A percentile compares a stretch with the other conserved stretches of the same genome.
phyloP scores from a whole-genome alignment of 805 yeast species.

The Wickerhamomyces xylosicus region DNA sequence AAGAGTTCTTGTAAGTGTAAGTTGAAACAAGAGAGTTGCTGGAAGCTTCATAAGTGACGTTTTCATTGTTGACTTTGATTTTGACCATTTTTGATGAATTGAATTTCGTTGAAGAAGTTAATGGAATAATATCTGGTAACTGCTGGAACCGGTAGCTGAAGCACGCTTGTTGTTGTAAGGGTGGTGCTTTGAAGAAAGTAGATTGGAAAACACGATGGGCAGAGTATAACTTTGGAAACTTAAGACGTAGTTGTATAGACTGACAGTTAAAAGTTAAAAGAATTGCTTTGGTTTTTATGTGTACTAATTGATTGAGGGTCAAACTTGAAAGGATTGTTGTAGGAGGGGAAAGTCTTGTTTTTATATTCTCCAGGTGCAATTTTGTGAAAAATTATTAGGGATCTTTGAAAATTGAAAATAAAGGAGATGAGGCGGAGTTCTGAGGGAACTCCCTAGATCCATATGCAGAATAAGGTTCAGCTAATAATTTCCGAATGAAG shows the following conservation, averaged over 20 bases:
- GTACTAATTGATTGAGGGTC: too few relatives aligned
- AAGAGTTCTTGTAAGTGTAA: slow-evolving; percentile 60
- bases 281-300: too few relatives aligned
- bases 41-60: slow-evolving; percentile 34
- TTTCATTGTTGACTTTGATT: slow-evolving; percentile 42
- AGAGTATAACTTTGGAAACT: slow-evolving; percentile 2
- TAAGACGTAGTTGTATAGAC: not conserved
- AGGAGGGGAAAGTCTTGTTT: too few relatives aligned
- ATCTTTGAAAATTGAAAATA: too few relatives aligned
- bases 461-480: too few relatives aligned
- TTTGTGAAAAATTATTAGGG: too few relatives aligned
- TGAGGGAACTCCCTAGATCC: too few relatives aligned
- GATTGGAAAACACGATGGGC: slow-evolving; percentile 19
- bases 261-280: not conserved
- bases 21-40: slow-evolving; percentile 37
- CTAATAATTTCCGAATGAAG: too few relatives aligned
- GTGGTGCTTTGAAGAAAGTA: slow-evolving; percentile 19
- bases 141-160: slow-evolving; percentile 15
- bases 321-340: too few relatives aligned
- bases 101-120: slow-evolving; percentile 5
- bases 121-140: slow-evolving; percentile 12
- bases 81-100: slow-evolving; percentile 13
- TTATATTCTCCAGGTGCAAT: too few relatives aligned
- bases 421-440: too few relatives aligned
- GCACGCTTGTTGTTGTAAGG: slow-evolving; percentile 20